Percentiles rank a stretch among this genome's conserved stretches.
phyloP scores from a whole-genome alignment of 75 land plant species.

The Selaginella moellendorffii region DNA sequence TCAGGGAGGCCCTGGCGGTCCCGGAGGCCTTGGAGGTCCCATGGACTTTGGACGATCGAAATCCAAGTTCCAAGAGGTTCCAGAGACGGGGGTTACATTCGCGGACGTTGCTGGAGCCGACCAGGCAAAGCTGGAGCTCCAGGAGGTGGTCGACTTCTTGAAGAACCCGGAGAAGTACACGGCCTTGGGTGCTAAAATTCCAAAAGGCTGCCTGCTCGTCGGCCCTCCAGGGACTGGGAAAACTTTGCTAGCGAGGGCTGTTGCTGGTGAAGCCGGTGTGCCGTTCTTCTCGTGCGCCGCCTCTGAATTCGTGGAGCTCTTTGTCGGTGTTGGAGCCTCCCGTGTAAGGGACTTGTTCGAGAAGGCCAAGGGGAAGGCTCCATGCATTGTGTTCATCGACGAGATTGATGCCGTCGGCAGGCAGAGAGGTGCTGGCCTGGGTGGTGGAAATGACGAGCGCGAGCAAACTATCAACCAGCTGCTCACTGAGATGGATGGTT shows the following conservation, averaged over 20 bases:
- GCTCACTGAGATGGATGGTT: constrained; percentile 98
- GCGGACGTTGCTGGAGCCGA: constrained; percentile 98
- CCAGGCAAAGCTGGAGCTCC: constrained; percentile 93
- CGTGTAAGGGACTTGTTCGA: constrained; percentile 95
- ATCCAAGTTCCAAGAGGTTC: constrained; percentile 99
- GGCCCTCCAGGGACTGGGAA: constrained; percentile 97
- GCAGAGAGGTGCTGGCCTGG: constrained; percentile 97
- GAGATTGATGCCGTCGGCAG: constrained; percentile 99
- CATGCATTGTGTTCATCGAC: constrained; percentile 98
- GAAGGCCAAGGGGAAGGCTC: constrained; percentile 97
- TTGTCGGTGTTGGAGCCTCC: constrained; percentile 97
- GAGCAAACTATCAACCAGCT: constrained; percentile 99
- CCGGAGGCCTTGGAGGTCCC: constrained; percentile 97
- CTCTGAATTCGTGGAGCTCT: constrained; percentile 94
- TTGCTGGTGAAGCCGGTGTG: constrained; percentile 91
- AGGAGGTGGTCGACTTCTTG: constrained; percentile 96
- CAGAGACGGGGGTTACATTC: constrained; percentile 90
- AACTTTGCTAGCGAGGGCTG: constrained; percentile 81
- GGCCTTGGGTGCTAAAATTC: constrained; percentile 92
- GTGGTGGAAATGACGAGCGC: constrained; percentile 98
- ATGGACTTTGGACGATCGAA: constrained; percentile 98
- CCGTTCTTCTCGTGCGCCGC: constrained; percentile 99
- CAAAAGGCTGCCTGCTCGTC: constrained; percentile 89
- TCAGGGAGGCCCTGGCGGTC: constrained; percentile 76
- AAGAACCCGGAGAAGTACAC: constrained; percentile 99